A percentile compares a stretch with the other conserved stretches of the same genome.
Evolutionary conservation across 2,329 filamentous ascomycete genomes (phyloP).

Genomic region (Apiospora malaysiana): DNA sequence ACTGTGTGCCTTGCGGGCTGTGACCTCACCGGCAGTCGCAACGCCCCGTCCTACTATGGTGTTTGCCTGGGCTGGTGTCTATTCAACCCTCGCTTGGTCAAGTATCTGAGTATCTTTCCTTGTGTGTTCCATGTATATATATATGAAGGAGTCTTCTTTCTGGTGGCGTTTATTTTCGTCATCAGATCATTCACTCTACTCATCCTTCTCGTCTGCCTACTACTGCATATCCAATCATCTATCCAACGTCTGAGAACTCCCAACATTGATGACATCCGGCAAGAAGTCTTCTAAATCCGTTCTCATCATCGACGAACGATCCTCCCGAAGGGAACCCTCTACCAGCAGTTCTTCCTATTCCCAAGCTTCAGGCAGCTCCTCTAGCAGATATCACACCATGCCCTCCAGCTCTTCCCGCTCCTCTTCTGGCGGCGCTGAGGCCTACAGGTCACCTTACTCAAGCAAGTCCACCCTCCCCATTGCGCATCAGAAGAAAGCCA

Average conservation of each 20-base stretch:
- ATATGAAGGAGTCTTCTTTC: background rate
- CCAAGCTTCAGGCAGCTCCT: conserved; percentile 6
- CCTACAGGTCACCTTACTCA: background rate
- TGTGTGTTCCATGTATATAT: background rate
- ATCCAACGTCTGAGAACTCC: no score
- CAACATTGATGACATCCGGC: conserved; percentile 3
- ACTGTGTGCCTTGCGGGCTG: background rate
- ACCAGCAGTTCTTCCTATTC: conserved; percentile 3
- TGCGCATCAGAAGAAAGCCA: no score
- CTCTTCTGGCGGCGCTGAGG: background rate
- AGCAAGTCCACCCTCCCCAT: background rate
- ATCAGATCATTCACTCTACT: background rate
- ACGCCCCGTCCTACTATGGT: background rate
- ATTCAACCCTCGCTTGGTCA: background rate
- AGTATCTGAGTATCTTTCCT: background rate
- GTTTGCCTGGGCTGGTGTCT: background rate
- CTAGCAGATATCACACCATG: background rate
- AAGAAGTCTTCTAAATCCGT: conserved; percentile 23
- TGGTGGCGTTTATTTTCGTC: background rate
- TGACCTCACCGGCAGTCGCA: background rate
- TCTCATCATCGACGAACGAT: conserved; percentile 21
- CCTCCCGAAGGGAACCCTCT: conserved; percentile 17
- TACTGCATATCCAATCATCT: background rate
- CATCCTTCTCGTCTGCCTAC: background rate
- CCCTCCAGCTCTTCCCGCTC: background rate